phyloP scores from a whole-genome alignment of 805 yeast genomes.

The Danielia oregonensis region DNA sequence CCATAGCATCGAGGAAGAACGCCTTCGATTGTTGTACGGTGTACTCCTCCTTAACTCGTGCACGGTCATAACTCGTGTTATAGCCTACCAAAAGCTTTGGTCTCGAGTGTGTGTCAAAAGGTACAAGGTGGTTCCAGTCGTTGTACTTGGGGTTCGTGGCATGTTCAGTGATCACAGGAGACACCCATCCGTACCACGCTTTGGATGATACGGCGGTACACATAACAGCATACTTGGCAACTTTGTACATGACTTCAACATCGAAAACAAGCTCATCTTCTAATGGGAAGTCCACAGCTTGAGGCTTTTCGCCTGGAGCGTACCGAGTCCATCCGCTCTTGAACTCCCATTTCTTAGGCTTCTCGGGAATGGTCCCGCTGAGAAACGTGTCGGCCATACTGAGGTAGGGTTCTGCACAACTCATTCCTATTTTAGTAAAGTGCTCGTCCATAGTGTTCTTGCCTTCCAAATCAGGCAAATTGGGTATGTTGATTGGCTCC shows the following conservation, averaged over 20 bases:
- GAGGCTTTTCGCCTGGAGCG: constrained; percentile 49
- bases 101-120: constrained; percentile 50
- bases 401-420: constrained; percentile 58
- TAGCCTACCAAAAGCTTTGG: constrained; percentile 79
- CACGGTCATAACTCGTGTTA: constrained; percentile 87
- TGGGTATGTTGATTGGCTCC: constrained; percentile 53
- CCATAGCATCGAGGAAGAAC: constrained; percentile 87
- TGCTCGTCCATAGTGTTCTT: constrained; percentile 71
- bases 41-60: constrained; percentile 83
- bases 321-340: constrained; percentile 83
- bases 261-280: constrained; percentile 81
- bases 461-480: constrained; percentile 75
- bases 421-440: constrained; percentile 65
- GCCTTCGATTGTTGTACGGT: constrained; percentile 60
- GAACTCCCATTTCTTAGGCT: constrained; percentile 53
- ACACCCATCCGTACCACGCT: constrained; percentile 95
- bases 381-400: constrained; percentile 46
- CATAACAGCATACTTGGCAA: constrained; percentile 69
- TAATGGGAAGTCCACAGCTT: constrained; percentile 59
- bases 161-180: constrained; percentile 70
- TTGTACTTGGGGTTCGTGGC: constrained; percentile 27
- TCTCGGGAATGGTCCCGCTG: constrained; percentile 33
- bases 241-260: constrained; percentile 79
- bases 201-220: constrained; percentile 73
- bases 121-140: constrained; percentile 67